Conservation (phyloP, 2,329 filamentous ascomycete genomes). For the Xylaria polymorpha region DNA sequence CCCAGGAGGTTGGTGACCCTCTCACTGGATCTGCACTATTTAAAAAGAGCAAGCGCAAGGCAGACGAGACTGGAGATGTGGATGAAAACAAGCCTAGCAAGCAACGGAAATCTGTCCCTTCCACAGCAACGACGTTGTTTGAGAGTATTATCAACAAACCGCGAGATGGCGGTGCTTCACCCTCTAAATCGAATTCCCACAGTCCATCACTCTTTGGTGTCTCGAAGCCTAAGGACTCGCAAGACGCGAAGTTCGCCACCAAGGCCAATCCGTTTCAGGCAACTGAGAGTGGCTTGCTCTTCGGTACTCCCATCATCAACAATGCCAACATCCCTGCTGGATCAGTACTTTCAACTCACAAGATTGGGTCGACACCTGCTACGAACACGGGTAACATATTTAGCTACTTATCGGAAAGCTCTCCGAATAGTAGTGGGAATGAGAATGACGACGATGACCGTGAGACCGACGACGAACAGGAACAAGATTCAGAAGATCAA, state of each 20-base stretch:
- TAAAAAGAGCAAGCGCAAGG: slow-evolving; percentile 66
- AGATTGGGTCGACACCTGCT: slow-evolving; percentile 44
- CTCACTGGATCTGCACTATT: slow-evolving; percentile 51
- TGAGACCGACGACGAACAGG: slow-evolving; percentile 59
- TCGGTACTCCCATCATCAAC: slow-evolving; percentile 54
- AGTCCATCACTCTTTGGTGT: slow-evolving; percentile 36
- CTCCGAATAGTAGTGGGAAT: slow-evolving; percentile 64
- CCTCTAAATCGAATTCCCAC: slow-evolving; percentile 43
- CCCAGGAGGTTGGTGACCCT: slow-evolving; percentile 54
- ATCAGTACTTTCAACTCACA: slow-evolving; percentile 45
- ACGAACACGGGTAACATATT: slow-evolving; percentile 64
- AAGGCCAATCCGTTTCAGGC: slow-evolving; percentile 50
- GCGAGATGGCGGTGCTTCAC: slow-evolving; percentile 48
- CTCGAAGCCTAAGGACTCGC: slow-evolving; percentile 40
- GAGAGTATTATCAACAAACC: slow-evolving; percentile 68
- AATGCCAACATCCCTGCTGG: slow-evolving; percentile 33
- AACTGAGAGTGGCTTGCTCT: slow-evolving; percentile 54
- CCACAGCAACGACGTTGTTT: slow-evolving; percentile 66
- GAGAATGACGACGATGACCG: slow-evolving; percentile 60
- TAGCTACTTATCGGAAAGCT: slow-evolving; percentile 69
- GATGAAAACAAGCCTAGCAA: slow-evolving; percentile 63
- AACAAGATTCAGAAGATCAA: slow-evolving; percentile 57
- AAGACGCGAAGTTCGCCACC: slow-evolving; percentile 49
- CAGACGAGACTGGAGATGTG: slow-evolving; percentile 56
- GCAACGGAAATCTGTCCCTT: slow-evolving; percentile 62